phyloP scores from a whole-genome alignment of 2,329 filamentous ascomycete species.

The Pseudogymnoascus sp. region DNA sequence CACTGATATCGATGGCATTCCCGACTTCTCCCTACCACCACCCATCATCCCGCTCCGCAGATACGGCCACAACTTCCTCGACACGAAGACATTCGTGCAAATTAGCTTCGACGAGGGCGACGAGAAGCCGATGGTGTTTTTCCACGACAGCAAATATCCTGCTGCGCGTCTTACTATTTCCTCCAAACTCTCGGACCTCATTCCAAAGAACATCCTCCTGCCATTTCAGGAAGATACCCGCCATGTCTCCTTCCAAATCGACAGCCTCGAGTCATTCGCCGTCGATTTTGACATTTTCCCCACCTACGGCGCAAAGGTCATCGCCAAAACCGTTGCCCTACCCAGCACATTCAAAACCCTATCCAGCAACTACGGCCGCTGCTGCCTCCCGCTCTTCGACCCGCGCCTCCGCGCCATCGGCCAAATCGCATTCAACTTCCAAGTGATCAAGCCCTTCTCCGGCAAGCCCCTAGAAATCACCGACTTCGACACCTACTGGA shows the following conservation, averaged over 20 bases:
- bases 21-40: conserved; percentile 82
- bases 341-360: conserved; percentile 76
- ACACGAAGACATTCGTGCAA: conserved; percentile 93
- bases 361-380: conserved; percentile 67
- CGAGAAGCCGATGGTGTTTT: conserved; percentile 79
- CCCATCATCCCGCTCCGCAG: conserved; percentile 91
- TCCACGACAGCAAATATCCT: conserved; percentile 93
- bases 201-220: conserved; percentile 90
- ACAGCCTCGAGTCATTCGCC: conserved; percentile 84
- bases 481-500: conserved; percentile 99
- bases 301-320: conserved; percentile 94
- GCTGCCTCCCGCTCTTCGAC: conserved; percentile 86
- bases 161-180: conserved; percentile 92
- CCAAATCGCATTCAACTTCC: conserved; percentile 86
- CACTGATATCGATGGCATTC: conserved; percentile 80
- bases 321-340: conserved; percentile 88
- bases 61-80: conserved; percentile 97
- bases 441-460: conserved; percentile 93
- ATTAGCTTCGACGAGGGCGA: conserved; percentile 76
- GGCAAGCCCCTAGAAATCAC: conserved; percentile 92
- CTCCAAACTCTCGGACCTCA: conserved; percentile 90
- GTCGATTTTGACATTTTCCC: conserved; percentile 98
- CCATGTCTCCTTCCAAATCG: conserved; percentile 90
- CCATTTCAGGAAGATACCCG: conserved; percentile 95
- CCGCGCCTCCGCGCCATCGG: conserved; percentile 86